Base-by-base conservation (phyloP, 169 alveolate species). In the Plasmodium sp. region DNA sequence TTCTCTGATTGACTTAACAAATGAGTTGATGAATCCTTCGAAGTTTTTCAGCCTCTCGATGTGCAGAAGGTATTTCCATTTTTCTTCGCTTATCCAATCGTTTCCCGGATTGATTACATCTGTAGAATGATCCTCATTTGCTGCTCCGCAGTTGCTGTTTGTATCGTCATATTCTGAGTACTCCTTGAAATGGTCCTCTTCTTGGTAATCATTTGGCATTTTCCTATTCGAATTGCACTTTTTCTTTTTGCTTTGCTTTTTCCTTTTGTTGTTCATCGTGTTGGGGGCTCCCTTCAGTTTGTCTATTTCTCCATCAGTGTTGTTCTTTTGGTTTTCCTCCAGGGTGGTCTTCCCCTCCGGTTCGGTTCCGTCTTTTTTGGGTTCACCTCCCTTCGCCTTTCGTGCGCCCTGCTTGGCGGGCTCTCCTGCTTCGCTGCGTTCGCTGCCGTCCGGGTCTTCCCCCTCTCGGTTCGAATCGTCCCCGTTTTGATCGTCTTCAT, bases 1-100 rank as follows among this genome's bases (percentile, higher is more conserved):
- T 82, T 92, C 95, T 92, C 95, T 81, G 39, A 92, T 92, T 2
- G 95, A 92, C 83, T 92, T 92, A 81, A 92, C 83, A 34, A 92
- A 92, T 16, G 95, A 92, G 62, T 58, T 92, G n/a, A 92, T 92
- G 36, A 92, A 92, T 2, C 95, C 95, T 48, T 72, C 95, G 67
- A 92, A 92, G 51, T 72, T 92, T 92, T 92, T 92, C 62, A 92
- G 77, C 41, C 83, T 92, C 75, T 92, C 95, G 16, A 92, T 92
- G 73, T 92, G 81, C 73, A 92, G 74, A 39, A 92, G 73, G 43
- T 79, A 14, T 82, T 33, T 83, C 95, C 95, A 92, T 43, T 92
- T 36, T 51, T 71, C 77, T n/a, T 92, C 85, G 27, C 92, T 92
- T 71, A 92, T 92, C 95, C 95, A 92, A 82, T 92, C 95, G 67